Base-by-base conservation (phyloP, 768 basidiomycete species). In the Boletus subparvulus region DNA sequence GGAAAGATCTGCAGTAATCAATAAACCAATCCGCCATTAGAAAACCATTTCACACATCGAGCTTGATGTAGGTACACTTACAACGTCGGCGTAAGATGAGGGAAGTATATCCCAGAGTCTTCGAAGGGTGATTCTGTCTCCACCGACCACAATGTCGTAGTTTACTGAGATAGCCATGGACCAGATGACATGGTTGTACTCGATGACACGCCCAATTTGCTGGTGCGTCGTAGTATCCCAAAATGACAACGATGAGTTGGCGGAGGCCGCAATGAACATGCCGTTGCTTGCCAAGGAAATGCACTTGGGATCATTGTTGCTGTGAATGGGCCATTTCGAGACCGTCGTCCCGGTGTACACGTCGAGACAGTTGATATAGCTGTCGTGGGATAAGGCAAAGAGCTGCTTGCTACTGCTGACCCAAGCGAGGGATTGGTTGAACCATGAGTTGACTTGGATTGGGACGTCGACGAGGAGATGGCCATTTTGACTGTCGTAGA, bases 161-260 rank as follows among this genome's bases (percentile, higher is more conserved):
- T 53, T 46, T 12, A 47, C 7, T 1, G 59, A 58, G 6, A 59
- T 50, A 0, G 41, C 24, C 42, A 60, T 57, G 1, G 16, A 35
- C 12, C 14, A 4, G 0, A 13, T 11, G 1, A 5, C 2, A 8
- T 45, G n/a, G 19, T 24, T 2, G 21, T 21, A 21, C 21, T 21
- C 21, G 11, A 57, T n/a, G 36, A 33, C 21, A 37, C 10, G 26
- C 0, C 41, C 52, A 3, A 61, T 54, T 24, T 55, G 45, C 9
- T 50, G 4, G 24, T 44, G 51, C 1, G 59, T 61, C 0, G 4
- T 35, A 1, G 24, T n/a, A 33, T 56, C 28, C 59, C 59, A 61
- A 13, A 61, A 52, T 1, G 61, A 61, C 16, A 61, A 36, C 6
- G 47, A 61, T 0, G 49, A 40, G 0, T 12, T 2, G 0, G n/a